These are phyloP conservation scores for Auriscalpium vulgare DNA, from an alignment of 768 basidiomycete species.

Conservation along the genomic window DNA sequence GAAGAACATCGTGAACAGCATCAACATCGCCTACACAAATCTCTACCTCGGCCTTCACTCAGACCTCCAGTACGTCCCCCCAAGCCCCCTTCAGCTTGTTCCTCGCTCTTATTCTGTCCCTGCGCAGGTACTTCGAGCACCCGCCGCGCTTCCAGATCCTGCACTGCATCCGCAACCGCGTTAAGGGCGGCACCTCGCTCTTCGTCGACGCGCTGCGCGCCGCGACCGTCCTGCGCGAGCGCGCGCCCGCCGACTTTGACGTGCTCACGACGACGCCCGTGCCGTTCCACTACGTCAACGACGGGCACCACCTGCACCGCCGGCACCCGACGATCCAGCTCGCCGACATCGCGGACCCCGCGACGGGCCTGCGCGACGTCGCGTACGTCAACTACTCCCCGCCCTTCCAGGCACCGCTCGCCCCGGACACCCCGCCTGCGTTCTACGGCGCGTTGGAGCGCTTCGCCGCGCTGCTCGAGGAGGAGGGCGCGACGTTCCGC, in stretches of 20 bases:
- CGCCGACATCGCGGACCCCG: slow-evolving; percentile 12
- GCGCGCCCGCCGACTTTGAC: slow-evolving; percentile 44
- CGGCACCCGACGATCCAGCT: slow-evolving; percentile 74
- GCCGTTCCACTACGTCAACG: slow-evolving; percentile 89
- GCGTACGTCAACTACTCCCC: slow-evolving; percentile 85
- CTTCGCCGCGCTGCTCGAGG: slow-evolving; percentile 55
- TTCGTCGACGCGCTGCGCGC: slow-evolving; percentile 78
- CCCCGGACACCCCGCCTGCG: slow-evolving; percentile 38
- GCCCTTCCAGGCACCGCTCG: slow-evolving; percentile 85
- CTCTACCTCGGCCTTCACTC: slow-evolving; percentile 83
- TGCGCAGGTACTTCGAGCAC: slow-evolving; percentile 73
- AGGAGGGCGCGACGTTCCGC: slow-evolving; percentile 40
- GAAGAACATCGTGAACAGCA: slow-evolving; percentile 59
- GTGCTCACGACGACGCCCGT: slow-evolving; percentile 57
- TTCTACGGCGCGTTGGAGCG: slow-evolving; percentile 56
- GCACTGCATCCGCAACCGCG: slow-evolving; percentile 82
- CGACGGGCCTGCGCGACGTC: slow-evolving; percentile 26
- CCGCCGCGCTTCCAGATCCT: slow-evolving; percentile 91
- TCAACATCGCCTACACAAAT: slow-evolving; percentile 94
- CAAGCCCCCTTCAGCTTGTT: background rate
- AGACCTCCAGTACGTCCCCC: slow-evolving; percentile 77
- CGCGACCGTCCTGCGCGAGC: slow-evolving; percentile 42
- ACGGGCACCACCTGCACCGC: slow-evolving; percentile 72
- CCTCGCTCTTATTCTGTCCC: background rate
- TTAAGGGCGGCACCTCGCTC: slow-evolving; percentile 74